These are phyloP conservation scores for Lachancea nothofagi DNA, from an alignment of 805 yeast species.

Conservation along the genomic window DNA sequence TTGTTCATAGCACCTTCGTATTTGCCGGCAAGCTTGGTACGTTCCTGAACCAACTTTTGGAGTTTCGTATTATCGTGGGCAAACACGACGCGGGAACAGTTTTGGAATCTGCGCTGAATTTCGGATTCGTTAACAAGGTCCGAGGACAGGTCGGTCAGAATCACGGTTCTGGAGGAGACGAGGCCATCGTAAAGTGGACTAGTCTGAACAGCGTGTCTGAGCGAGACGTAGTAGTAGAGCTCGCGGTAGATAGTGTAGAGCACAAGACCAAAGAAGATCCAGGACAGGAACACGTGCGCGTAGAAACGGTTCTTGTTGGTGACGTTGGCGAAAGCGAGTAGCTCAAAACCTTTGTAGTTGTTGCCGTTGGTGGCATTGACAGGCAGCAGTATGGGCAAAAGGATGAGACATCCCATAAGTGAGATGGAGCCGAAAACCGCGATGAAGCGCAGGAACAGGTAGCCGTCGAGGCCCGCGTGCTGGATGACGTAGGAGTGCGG, in stretches of 20 bases:
- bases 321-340: constrained; percentile 59
- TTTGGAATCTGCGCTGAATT: constrained; percentile 57
- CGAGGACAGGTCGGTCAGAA: constrained; percentile 63
- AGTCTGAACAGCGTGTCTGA: constrained; percentile 68
- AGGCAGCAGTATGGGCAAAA: constrained; percentile 68
- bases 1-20: constrained; percentile 63
- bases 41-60: constrained; percentile 51
- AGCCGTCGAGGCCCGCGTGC: constrained; percentile 71
- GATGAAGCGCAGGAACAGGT: constrained; percentile 63
- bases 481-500: constrained; percentile 62
- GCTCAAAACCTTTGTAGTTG: constrained; percentile 51
- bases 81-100: constrained; percentile 52
- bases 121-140: constrained; percentile 43
- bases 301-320: constrained; percentile 56
- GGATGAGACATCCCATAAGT: constrained; percentile 45
- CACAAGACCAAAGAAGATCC: constrained; percentile 65
- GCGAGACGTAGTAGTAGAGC: constrained; percentile 60
- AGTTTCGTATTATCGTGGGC: constrained; percentile 60
- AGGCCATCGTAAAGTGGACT: constrained; percentile 68
- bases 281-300: constrained; percentile 72
- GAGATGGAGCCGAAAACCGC: constrained; percentile 50
- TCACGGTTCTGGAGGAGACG: constrained; percentile 63
- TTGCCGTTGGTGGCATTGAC: constrained; percentile 69
- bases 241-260: constrained; percentile 68
- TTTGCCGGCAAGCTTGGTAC: constrained; percentile 54